phyloP scores from a whole-genome alignment of 2,329 filamentous ascomycete species.

The Ascochyta clinopodiicola region DNA sequence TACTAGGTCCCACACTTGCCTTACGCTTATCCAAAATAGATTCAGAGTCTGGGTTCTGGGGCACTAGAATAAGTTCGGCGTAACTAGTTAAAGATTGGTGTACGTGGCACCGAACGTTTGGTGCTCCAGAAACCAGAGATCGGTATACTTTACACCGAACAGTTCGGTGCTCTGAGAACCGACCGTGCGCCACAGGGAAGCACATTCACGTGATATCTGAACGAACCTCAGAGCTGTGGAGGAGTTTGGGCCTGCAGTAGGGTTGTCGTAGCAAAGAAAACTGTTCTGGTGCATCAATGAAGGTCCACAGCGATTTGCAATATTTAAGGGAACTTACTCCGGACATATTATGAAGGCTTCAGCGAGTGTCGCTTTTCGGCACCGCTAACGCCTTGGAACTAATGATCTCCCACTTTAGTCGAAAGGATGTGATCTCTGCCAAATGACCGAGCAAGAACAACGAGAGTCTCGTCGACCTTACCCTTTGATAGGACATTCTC shows the following conservation, averaged over 20 bases:
- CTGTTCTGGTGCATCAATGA: constrained; percentile 48
- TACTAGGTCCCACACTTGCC: too few relatives aligned
- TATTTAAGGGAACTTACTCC: background rate
- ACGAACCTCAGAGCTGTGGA: constrained; percentile 62
- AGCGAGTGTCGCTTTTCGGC: constrained; percentile 72
- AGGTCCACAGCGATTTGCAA: background rate
- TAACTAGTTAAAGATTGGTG: too few relatives aligned
- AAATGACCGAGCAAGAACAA: constrained; percentile 16
- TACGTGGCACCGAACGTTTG: too few relatives aligned
- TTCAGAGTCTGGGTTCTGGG: too few relatives aligned
- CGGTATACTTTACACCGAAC: too few relatives aligned
- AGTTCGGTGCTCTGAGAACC: too few relatives aligned
- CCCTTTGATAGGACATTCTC: constrained; percentile 7
- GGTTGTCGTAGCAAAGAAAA: constrained; percentile 60
- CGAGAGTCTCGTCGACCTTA: background rate
- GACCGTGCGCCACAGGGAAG: constrained; percentile 23
- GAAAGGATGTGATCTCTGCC: constrained; percentile 59
- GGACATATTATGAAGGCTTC: constrained; percentile 64
- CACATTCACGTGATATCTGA: constrained; percentile 57
- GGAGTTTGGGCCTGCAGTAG: constrained; percentile 43
- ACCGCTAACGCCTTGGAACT: constrained; percentile 69
- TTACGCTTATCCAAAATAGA: too few relatives aligned
- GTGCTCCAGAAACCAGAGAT: too few relatives aligned
- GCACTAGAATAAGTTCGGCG: too few relatives aligned
- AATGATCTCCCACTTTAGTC: constrained; percentile 72